phyloP scores from a whole-genome alignment of 148 eudicot genomes.

The Nepenthes mirabilis region DNA sequence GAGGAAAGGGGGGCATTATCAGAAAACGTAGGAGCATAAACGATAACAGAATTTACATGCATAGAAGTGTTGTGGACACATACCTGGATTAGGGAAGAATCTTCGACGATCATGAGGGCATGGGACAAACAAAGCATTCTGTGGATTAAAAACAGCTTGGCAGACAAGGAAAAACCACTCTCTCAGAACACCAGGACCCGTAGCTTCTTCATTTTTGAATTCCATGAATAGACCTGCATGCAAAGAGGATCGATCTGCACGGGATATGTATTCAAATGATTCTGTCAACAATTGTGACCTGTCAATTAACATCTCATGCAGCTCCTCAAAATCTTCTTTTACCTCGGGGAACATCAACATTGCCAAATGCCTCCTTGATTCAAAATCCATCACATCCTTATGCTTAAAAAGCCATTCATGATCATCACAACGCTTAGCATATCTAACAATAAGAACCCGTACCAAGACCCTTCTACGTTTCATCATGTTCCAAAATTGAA shows the following conservation, averaged over 20 bases:
- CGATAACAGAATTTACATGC: too few relatives aligned
- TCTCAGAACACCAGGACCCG: slow-evolving; percentile 86
- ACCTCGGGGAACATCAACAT: slow-evolving; percentile 72
- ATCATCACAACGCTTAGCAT: slow-evolving; percentile 46
- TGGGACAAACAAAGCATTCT: slow-evolving; percentile 70
- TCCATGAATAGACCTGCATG: slow-evolving; percentile 70
- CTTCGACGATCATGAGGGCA: slow-evolving; percentile 84
- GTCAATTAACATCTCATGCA: slow-evolving; percentile 87
- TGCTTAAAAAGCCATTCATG: slow-evolving; percentile 53
- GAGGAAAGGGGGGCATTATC: too few relatives aligned
- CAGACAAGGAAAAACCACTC: slow-evolving; percentile 92
- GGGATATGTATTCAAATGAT: slow-evolving; percentile 70
- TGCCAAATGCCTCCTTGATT: slow-evolving; percentile 75
- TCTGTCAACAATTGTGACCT: slow-evolving; percentile 70
- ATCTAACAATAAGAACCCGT: slow-evolving; percentile 34
- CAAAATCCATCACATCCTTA: slow-evolving; percentile 61
- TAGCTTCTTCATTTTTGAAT: slow-evolving; percentile 90
- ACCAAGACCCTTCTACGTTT: slow-evolving; percentile 33
- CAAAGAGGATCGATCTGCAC: slow-evolving; percentile 38
- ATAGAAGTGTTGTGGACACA: background rate
- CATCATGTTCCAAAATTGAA: slow-evolving; percentile 38
- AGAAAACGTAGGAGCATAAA: too few relatives aligned
- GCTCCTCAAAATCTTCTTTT: slow-evolving; percentile 64
- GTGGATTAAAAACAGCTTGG: slow-evolving; percentile 74
- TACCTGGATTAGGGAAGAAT: slow-evolving; percentile 89